These are phyloP conservation scores for Xylaria multiplex DNA, from an alignment of 2,329 filamentous ascomycete species.

Conservation along the genomic window DNA sequence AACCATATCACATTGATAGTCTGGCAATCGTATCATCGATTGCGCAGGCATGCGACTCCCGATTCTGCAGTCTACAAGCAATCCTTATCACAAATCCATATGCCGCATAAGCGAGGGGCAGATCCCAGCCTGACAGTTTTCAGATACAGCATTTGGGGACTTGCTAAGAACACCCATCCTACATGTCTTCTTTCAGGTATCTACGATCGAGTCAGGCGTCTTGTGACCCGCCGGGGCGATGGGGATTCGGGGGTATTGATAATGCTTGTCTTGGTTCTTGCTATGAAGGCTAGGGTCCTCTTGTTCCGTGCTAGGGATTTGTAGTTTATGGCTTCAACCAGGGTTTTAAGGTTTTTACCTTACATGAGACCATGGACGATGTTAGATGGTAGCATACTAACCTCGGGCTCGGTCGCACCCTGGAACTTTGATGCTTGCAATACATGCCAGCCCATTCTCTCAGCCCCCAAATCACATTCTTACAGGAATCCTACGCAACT, in stretches of 20 bases:
- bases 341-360: slow-evolving; percentile 14
- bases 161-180: slow-evolving; percentile 7
- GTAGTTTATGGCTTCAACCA: slow-evolving; percentile 8
- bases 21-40: slow-evolving; percentile 38
- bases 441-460: slow-evolving; percentile 18
- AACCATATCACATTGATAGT: slow-evolving; percentile 41
- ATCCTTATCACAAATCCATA: slow-evolving; percentile 26
- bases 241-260: slow-evolving; percentile 3
- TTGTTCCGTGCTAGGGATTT: slow-evolving; percentile 1
- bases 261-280: slow-evolving; percentile 5
- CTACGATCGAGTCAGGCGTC: neutral
- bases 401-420: slow-evolving; percentile 1
- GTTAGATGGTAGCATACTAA: slow-evolving; percentile 9
- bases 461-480: slow-evolving; percentile 24
- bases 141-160: slow-evolving; percentile 5
- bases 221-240: neutral
- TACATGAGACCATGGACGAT: slow-evolving; percentile 4
- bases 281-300: neutral
- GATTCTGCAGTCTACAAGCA: slow-evolving; percentile 22
- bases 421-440: slow-evolving; percentile 14
- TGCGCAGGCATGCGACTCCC: slow-evolving; percentile 33
- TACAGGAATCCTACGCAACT: slow-evolving; percentile 21
- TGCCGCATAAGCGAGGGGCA: slow-evolving; percentile 15
- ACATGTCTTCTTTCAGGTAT: slow-evolving; percentile 14
- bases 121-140: slow-evolving; percentile 5